Base-by-base conservation (phyloP, 1,284 basidiomycete genomes). In the Cutaneotrichosporon sp. region DNA sequence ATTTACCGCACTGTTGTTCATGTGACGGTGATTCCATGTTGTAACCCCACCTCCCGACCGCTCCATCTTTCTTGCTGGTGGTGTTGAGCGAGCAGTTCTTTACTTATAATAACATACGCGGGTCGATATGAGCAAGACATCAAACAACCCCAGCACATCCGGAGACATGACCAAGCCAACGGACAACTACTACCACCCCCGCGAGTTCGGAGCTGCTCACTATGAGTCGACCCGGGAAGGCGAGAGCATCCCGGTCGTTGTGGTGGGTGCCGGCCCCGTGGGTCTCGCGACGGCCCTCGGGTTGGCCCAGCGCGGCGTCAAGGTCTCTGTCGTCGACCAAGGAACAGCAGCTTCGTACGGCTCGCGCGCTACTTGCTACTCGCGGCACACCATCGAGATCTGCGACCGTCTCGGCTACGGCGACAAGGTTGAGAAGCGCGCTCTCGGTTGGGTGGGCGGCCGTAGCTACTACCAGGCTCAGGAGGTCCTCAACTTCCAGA, bases 361-460 rank as follows among this genome's bases (percentile, higher is more conserved):
- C 5, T 58, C 53, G 5, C 57, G 57, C 39, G 57, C 57, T 8
- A 59, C 57, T 4, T 59, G 57, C 44, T 59, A 59, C 53, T 55
- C 52, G 17, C 57, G 57, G 9, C 57, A 59, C 50, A 59, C 57
- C 17, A 8, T 55, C 0, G 57, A 59, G 53, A 59, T 59, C 32
- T 47, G 46, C 20, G 44, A 59, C 38, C 52, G 57, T 3, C 47
- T 59, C 9, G 57, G 57, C 33, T 59, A 59, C 44, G 52, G 46
- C 38, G 44, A 50, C n/a, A 4, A 14, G 29, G 50, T 59, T 14
- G 39, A 41, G 11, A 26, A 24, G 27, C 57, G 57, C 20, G 57
- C 50, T 2, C 47, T 55, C 25, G 52, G 46, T 5, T 59, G 57
- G 57, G 51, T 50, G 7, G 52, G 50, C 27, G 57, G 57, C 5